phyloP scores from a whole-genome alignment of 2,329 filamentous ascomycete genomes.

The Ascomycota sp. region DNA sequence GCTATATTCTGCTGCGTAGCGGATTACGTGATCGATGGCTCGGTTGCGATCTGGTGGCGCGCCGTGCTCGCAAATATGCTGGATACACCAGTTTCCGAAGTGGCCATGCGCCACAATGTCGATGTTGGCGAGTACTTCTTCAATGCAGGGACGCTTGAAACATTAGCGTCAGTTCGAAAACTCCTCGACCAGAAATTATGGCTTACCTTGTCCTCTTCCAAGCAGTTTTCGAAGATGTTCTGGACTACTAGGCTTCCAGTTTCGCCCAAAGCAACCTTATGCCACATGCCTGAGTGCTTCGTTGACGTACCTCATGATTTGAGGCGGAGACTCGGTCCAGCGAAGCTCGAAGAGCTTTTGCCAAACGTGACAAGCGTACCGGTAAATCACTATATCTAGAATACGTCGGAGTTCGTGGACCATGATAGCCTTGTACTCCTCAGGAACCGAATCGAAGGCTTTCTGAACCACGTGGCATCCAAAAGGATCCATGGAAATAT shows the following conservation, averaged over 20 bases:
- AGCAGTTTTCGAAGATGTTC: slow-evolving; percentile 98
- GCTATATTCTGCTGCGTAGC: slow-evolving; percentile 86
- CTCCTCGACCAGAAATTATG: neutral
- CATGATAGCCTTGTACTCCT: slow-evolving; percentile 96
- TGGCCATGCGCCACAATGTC: slow-evolving; percentile 93
- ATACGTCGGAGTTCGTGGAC: slow-evolving; percentile 94
- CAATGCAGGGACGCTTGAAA: slow-evolving; percentile 77
- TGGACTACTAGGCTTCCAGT: slow-evolving; percentile 96
- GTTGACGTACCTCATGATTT: slow-evolving; percentile 98
- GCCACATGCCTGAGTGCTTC: slow-evolving; percentile 95
- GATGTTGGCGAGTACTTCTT: slow-evolving; percentile 86
- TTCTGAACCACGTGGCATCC: slow-evolving; percentile 97
- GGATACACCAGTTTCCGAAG: slow-evolving; percentile 99
- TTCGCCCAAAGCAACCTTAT: slow-evolving; percentile 90
- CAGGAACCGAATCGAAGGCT: slow-evolving; percentile 91
- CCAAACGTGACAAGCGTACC: slow-evolving; percentile 98
- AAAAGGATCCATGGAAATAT: slow-evolving; percentile 94
- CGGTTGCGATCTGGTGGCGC: slow-evolving; percentile 76
- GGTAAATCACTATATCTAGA: slow-evolving; percentile 92
- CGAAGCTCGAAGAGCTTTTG: slow-evolving; percentile 97
- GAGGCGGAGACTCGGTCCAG: slow-evolving; percentile 84
- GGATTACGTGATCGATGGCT: slow-evolving; percentile 87
- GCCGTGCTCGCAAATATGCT: slow-evolving; percentile 96
- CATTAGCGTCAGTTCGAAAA: slow-evolving; percentile 3
- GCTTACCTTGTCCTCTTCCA: slow-evolving; percentile 89